These are phyloP conservation scores for Yarrowia hollandica DNA, from an alignment of 805 yeast species.

Conservation along the genomic window DNA sequence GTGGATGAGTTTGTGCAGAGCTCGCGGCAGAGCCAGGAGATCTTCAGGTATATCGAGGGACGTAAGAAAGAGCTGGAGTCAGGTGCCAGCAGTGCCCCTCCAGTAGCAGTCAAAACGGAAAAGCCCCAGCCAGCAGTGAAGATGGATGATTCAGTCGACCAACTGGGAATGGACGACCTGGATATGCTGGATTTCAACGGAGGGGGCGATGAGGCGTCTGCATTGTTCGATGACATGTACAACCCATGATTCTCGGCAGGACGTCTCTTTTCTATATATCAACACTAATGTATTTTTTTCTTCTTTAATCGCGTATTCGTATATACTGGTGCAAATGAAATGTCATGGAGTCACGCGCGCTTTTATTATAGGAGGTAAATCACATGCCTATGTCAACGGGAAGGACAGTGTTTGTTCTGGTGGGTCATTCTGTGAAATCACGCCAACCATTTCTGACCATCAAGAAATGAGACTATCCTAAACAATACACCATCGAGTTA, in stretches of 20 bases:
- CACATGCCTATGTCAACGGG: background rate
- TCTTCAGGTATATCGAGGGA: constrained; percentile 2
- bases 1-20: constrained; percentile 26
- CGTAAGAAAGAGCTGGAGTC: constrained; percentile 18
- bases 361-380: background rate
- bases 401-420: no score
- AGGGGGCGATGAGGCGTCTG: constrained; percentile 22
- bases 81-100: background rate
- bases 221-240: constrained; percentile 31
- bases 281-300: constrained; percentile 2
- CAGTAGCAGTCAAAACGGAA: background rate
- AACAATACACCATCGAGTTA: no score
- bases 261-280: background rate
- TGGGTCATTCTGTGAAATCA: no score
- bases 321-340: no score
- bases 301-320: no score
- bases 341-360: background rate
- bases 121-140: background rate
- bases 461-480: no score
- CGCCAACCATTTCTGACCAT: no score
- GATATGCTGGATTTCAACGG: constrained; percentile 45
- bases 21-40: constrained; percentile 20
- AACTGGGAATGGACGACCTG: constrained; percentile 21
- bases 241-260: background rate
- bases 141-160: background rate